Base-by-base conservation (phyloP, 495 filamentous ascomycete species). In the Neohortaea acidophila region DNA sequence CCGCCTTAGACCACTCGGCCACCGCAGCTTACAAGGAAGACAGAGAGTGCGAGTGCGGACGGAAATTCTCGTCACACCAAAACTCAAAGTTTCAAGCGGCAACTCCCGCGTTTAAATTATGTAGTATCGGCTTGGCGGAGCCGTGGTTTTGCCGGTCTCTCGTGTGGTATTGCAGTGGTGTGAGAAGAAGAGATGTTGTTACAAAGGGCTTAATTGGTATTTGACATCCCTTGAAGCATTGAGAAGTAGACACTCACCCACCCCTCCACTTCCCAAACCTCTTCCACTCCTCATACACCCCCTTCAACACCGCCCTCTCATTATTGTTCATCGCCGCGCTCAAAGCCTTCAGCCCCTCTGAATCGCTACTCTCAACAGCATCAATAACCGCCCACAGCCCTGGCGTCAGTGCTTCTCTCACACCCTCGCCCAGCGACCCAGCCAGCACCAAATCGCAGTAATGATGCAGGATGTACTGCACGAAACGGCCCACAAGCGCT, bases 381-480 rank as follows among this genome's bases (percentile, higher is more conserved):
- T 81, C 73, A 43, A 92, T 54, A 3, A 79, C 61, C 1, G 78
- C 67, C 52, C 77, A 85, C 22, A 91, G 51, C 21, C 80, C 84
- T 0, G 75, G 73, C 56, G 75, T 66, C 30, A 91, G 61, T 26
- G 70, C 71, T 47, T 75, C 73, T 53, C 78, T 72, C 28, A 86
- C 71, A 2, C 68, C 73, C 2, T 67, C 61, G 28, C 67, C 62
- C 18, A 75, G 43, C 4, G 65, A 56, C 1, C 64, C 65, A 9
- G 55, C 58, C 15, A 94, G 64, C 45, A 78, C 75, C 49, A 71
- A 68, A 41, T 70, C 62, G 40, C 80, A 68, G 52, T 85, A 92
- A 39, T 72, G 61, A 61, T 74, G 74, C 22, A 92, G 58, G 17
- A 91, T 56, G 36, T 74, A 71, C 51, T 74, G 76, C 53, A 89